These are phyloP conservation scores for Marasmius oreades DNA, from an alignment of 1,284 basidiomycete species.

Conservation along the genomic window DNA sequence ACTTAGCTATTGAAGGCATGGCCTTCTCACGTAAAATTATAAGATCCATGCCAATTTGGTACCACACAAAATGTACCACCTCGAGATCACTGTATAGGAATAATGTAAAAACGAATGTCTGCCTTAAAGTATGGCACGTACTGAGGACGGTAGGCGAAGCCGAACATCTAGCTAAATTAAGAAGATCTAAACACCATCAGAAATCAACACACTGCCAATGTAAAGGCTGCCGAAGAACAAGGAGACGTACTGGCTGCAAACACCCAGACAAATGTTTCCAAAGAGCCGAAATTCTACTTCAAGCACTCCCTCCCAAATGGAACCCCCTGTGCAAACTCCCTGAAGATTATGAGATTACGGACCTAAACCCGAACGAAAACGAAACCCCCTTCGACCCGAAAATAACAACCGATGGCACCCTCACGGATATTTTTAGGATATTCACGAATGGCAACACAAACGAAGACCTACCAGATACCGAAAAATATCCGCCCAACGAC, in stretches of 20 bases:
- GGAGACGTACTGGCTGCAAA: not conserved
- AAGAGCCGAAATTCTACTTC: conserved; percentile 9
- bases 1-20: not conserved
- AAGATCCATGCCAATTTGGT: not conserved
- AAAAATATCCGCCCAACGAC: not conserved
- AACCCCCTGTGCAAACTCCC: conserved; percentile 6
- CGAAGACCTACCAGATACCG: not conserved
- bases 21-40: not conserved
- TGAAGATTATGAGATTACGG: conserved; percentile 12
- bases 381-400: conserved; percentile 9
- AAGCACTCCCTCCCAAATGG: conserved; percentile 11
- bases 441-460: conserved; percentile 11
- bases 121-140: too few relatives aligned
- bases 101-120: not conserved
- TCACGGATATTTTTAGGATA: conserved; percentile 15
- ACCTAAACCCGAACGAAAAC: not conserved
- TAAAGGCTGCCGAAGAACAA: not conserved
- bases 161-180: conserved; percentile 7
- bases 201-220: conserved; percentile 1
- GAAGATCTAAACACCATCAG: conserved; percentile 3
- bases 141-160: conserved; percentile 11
- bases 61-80: not conserved
- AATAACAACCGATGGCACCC: not conserved
- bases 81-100: not conserved
- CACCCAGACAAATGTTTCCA: conserved; percentile 2